Conservation (phyloP, 805 yeast genomes). For the Zygotorulaspora chibaensis region DNA sequence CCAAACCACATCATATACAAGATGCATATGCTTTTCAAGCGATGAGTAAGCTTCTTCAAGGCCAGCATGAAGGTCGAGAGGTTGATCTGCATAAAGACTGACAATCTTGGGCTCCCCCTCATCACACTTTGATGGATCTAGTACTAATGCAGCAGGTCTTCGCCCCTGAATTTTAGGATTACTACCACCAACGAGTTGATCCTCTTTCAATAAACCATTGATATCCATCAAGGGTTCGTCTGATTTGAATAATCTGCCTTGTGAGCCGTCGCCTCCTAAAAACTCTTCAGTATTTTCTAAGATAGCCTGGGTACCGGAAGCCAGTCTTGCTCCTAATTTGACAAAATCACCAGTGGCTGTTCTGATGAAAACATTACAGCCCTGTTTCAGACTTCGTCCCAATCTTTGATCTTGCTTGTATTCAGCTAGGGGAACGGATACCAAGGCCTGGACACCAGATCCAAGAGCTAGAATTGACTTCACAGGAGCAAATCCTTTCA, state of each 20-base stretch:
- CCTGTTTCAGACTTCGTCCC: conserved; percentile 67
- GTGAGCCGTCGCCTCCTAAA: conserved; percentile 68
- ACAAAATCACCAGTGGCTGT: conserved; percentile 77
- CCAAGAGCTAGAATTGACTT: conserved; percentile 74
- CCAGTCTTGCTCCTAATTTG: conserved; percentile 76
- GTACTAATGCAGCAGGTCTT: conserved; percentile 26
- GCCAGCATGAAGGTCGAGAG: conserved; percentile 66
- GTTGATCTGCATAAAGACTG: conserved; percentile 83
- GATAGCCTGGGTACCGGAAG: conserved; percentile 81
- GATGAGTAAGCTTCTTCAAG: conserved; percentile 69
- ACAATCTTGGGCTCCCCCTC: conserved; percentile 39
- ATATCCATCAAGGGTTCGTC: conserved; percentile 17
- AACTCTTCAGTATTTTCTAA: conserved; percentile 76
- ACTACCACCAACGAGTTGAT: conserved; percentile 35
- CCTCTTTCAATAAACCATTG: conserved; percentile 31
- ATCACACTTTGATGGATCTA: conserved; percentile 21
- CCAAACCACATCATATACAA: conserved; percentile 61
- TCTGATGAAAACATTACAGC: conserved; percentile 66
- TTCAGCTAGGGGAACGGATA: conserved; percentile 69
- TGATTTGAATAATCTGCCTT: conserved; percentile 37
- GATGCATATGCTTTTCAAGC: conserved; percentile 58
- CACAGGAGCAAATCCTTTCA: conserved; percentile 82
- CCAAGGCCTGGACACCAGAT: conserved; percentile 67
- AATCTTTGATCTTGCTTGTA: conserved; percentile 69
- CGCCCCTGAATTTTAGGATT: conserved; percentile 33